Base-by-base conservation (phyloP, 257 asterid genomes). In the Solanum tacnaense region DNA sequence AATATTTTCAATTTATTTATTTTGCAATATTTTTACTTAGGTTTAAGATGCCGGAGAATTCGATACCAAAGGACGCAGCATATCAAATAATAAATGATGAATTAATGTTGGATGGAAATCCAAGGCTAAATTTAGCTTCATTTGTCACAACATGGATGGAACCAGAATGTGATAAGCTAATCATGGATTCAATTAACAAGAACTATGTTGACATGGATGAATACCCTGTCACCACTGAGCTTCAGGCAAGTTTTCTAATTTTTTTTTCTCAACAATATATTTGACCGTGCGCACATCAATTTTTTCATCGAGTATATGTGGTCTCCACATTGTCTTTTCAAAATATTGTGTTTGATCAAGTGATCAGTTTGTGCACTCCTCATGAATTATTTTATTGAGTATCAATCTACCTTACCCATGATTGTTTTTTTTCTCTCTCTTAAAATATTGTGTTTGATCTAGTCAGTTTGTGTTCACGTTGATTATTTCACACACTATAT, bases 81-180 rank as follows among this genome's bases (percentile, higher is more conserved):
- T 89, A 75, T 44, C 89, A 89, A 82, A 89, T 89, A 78, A 89
- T 89, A 29, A 89, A 87, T 32, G 91, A 89, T 58, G 89, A 89
- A 32, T 75, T 89, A 25, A 89, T 89, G 91, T 60, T 89, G 87
- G 90, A 89, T 49, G 91, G 91, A 29, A 89, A 89, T 12, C 91
- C 91, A 23, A 89, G 89, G 87, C 31, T 89, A 2, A 89, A 87
- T n/a, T 84, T 89, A 29, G 91, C 91, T 4, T 89, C 89, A 6
- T 89, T 89, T 67, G 91, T 89, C 65, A 89, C 90, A 31, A 89
- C 90, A 5, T 89, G 90, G 90, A 89, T 89, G 90, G 90, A 89
- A 82, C 89, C 91, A 6, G 91, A 89, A 70, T 89, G 91, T n/a
- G 91, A 89, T 49, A 89, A 87, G 88, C 87, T 89, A 9, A 89